Conservation (phyloP, 129 eudicot species). For the Chrysanthemum makinoi region DNA sequence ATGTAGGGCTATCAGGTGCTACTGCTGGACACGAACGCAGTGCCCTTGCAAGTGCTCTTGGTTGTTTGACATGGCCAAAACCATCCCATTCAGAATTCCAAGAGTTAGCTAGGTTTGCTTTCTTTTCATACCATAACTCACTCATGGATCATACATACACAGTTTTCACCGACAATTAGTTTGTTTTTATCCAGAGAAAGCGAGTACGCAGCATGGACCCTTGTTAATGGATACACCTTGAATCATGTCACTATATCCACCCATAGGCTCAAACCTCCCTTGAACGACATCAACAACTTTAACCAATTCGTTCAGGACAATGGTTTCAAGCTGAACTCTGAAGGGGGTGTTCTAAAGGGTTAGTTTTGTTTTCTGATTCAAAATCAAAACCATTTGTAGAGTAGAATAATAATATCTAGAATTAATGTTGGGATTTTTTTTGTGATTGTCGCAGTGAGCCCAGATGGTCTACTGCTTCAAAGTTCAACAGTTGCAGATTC, state of each 20-base stretch:
- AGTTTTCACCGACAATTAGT: neutral
- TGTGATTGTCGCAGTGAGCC: constrained; percentile 67
- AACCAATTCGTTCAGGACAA: constrained; percentile 69
- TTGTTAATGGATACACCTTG: constrained; percentile 81
- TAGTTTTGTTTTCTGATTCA: neutral
- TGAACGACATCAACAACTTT: constrained; percentile 56
- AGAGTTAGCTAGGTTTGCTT: constrained; percentile 67
- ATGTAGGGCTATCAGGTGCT: constrained; percentile 60
- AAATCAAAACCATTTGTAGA: neutral
- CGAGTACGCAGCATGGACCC: constrained; percentile 99
- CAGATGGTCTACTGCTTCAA: constrained; percentile 85
- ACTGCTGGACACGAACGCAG: constrained; percentile 58
- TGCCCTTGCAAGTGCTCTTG: constrained; percentile 76
- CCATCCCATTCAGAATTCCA: constrained; percentile 75
- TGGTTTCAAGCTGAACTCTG: constrained; percentile 87
- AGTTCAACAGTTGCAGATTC: constrained; percentile 98
- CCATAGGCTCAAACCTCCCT: constrained; percentile 65
- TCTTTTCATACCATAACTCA: neutral
- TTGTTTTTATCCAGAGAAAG: constrained; percentile 62
- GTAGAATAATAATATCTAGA: neutral
- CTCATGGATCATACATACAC: too few relatives aligned
- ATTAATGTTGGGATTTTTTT: neutral
- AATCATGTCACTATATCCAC: constrained; percentile 91
- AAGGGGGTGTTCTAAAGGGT: constrained; percentile 94
- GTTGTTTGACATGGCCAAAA: constrained; percentile 81